A percentile compares a stretch with the other conserved stretches of the same genome.
phyloP scores from a whole-genome alignment of 1,284 basidiomycete species.

The Boletus mariae region DNA sequence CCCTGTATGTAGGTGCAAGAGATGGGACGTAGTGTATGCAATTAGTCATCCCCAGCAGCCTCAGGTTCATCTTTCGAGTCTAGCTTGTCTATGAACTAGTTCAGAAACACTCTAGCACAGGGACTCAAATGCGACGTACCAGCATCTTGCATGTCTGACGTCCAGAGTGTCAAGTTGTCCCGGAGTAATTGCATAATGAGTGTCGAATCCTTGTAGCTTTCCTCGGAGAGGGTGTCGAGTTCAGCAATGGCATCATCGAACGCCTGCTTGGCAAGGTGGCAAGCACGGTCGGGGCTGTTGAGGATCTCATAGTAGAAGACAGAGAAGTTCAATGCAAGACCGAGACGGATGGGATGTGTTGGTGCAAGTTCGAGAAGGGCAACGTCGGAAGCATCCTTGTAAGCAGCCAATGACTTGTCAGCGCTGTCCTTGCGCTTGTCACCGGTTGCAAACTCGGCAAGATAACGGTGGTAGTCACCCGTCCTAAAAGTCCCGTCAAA shows the following conservation, averaged over 20 bases:
- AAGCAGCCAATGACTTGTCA: slow-evolving; percentile 98
- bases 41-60: slow-evolving; percentile 55
- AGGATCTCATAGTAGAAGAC: slow-evolving; percentile 99
- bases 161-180: slow-evolving; percentile 98
- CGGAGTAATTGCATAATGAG: slow-evolving; percentile 99
- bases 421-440: slow-evolving; percentile 98
- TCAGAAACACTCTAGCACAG: slow-evolving; percentile 7
- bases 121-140: slow-evolving; percentile 44
- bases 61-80: slow-evolving; percentile 67
- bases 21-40: not conserved
- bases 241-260: slow-evolving; percentile 99
- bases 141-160: slow-evolving; percentile 92
- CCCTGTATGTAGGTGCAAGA: slow-evolving; percentile 4
- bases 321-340: slow-evolving; percentile 99
- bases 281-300: slow-evolving; percentile 98
- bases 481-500: slow-evolving; percentile 59
- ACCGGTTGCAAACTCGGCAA: slow-evolving; percentile 98
- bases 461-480: slow-evolving; percentile 99
- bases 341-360: slow-evolving; percentile 98
- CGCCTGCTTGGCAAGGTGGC: slow-evolving; percentile 99
- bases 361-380: slow-evolving; percentile 97
- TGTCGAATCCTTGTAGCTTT: slow-evolving; percentile 99
- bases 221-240: slow-evolving; percentile 98
- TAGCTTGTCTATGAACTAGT: slow-evolving; percentile 51
- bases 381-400: slow-evolving; percentile 99